Conservation (phyloP, 1,139 yeast species). For the Ogataea hybrid region DNA sequence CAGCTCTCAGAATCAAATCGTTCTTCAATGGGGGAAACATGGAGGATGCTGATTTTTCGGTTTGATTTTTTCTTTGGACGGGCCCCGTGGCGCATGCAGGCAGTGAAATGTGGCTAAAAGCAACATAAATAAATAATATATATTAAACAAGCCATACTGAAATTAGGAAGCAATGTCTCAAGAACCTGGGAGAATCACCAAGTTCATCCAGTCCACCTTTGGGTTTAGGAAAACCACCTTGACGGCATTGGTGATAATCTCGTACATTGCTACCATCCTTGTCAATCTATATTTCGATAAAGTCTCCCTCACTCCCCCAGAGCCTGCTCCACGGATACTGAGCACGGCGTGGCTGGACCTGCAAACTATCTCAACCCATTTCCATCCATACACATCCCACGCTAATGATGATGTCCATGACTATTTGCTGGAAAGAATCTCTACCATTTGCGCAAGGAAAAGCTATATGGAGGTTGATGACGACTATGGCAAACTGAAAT, state of each 20-base stretch:
- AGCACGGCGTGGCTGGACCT: slow-evolving; percentile 65
- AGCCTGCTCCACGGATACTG: slow-evolving; percentile 38
- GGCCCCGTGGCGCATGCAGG: too few relatives aligned
- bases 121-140: too few relatives aligned
- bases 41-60: too few relatives aligned
- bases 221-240: slow-evolving; percentile 63
- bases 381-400: slow-evolving; percentile 77
- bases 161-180: too few relatives aligned
- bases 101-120: too few relatives aligned
- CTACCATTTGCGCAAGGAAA: slow-evolving; percentile 31
- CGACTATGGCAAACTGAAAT: slow-evolving; percentile 43
- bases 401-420: slow-evolving; percentile 78
- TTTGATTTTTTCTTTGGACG: too few relatives aligned
- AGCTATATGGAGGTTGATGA: slow-evolving; percentile 46
- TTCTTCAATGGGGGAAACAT: too few relatives aligned
- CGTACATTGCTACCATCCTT: slow-evolving; percentile 38
- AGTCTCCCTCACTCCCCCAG: slow-evolving; percentile 43
- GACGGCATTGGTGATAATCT: slow-evolving; percentile 46
- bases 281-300: slow-evolving; percentile 34
- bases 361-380: slow-evolving; percentile 59
- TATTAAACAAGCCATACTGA: too few relatives aligned
- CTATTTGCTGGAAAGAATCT: slow-evolving; percentile 51
- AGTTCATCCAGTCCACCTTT: slow-evolving; percentile 39
- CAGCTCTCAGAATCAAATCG: too few relatives aligned
- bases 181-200: slow-evolving; percentile 34